These are phyloP conservation scores for Populus hybrid DNA, from an alignment of 441 rosid genomes.

Conservation along the genomic window DNA sequence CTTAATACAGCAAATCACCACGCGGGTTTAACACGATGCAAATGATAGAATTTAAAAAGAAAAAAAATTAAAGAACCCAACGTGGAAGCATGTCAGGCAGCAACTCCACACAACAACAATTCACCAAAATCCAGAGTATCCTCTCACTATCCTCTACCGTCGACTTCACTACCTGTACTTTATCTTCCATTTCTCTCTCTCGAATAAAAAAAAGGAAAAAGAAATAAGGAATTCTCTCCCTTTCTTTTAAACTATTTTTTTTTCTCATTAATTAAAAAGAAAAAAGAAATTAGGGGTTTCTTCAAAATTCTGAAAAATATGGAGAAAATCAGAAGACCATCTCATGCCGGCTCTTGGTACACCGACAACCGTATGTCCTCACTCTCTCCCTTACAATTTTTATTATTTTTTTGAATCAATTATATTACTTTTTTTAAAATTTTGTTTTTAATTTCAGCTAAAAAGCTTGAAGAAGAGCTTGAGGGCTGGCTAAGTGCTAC, in stretches of 20 bases:
- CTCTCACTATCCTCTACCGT: background rate
- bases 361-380: constrained; percentile 74
- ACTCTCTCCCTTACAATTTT: background rate
- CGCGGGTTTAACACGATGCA: too few relatives aligned
- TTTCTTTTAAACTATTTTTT: background rate
- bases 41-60: too few relatives aligned
- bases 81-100: constrained; percentile 10
- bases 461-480: constrained; percentile 64
- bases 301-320: constrained; percentile 15
- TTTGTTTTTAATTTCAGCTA: constrained; percentile 36
- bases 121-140: background rate
- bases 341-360: constrained; percentile 98
- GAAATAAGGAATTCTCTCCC: background rate
- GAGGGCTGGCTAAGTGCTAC: constrained; percentile 75
- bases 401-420: background rate
- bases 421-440: background rate
- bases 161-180: too few relatives aligned
- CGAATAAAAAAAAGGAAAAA: too few relatives aligned
- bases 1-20: too few relatives aligned
- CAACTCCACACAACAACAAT: background rate
- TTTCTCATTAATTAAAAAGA: background rate
- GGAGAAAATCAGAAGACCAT: constrained; percentile 76
- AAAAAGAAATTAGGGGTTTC: constrained; percentile 13
- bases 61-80: background rate
- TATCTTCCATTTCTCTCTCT: background rate